Base-by-base conservation (phyloP, 495 filamentous ascomycete species). In the Trypethelium eluteriae region DNA sequence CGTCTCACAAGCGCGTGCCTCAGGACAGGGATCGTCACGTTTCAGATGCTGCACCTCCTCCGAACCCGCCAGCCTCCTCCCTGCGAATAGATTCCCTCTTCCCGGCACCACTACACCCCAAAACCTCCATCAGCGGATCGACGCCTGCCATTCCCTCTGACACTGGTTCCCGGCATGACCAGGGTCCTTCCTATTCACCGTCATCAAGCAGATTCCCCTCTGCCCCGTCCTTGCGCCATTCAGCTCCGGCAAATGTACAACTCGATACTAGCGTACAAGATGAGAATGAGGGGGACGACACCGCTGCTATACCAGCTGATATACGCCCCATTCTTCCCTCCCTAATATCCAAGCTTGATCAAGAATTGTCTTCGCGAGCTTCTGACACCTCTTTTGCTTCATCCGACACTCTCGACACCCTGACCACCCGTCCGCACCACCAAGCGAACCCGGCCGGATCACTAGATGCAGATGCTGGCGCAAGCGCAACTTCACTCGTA, bases 381-480 rank as follows among this genome's bases (percentile, higher is more conserved):
- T 74, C 73, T 67, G 71, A 70, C 65, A 67, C 66, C 32, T 73
- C 73, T 36, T 69, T 74, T 67, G 69, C 73, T 25, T 74, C 73
- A 50, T 71, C 73, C 25, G 69, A 63, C 14, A 73, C 73, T 5
- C 63, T 67, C 35, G 72, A 71, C 39, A 69, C 70, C 66, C 63
- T 70, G 16, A 65, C 64, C 2, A 47, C 59, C 11, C 49, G n/a
- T 53, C 49, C 11, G 49, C 49, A 53, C 11, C 49, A 53, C 5
- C 49, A 25, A 53, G 49, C 12, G 49, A 53, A 53, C 49, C 9
- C 11, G 5, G 11, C 49, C 18, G 49, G 16, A 14, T n/a, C 49
- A 18, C 49, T 53, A 53, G n/a, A 53, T 25, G 49, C 49, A 14
- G 49, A 53, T n/a, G 49, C 49, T 53, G 11, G 49, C 49, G n/a